Evolutionary conservation across 768 basidiomycete species (phyloP), one percentile per base, ranked within the genome.

Genomic region (Baorangia bicolor): DNA sequence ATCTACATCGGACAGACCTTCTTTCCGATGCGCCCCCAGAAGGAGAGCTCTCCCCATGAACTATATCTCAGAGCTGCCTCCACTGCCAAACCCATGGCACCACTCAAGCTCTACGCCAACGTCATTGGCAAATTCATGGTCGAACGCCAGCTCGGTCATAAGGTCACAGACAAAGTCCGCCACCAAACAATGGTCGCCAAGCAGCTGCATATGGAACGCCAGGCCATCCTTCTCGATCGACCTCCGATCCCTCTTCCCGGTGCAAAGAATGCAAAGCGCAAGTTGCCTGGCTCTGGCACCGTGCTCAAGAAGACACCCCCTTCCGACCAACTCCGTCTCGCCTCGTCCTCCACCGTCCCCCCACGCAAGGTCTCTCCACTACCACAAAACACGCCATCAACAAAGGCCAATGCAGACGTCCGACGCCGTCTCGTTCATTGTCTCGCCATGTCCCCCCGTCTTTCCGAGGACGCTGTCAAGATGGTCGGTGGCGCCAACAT

Each of bases 121-220:
- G 82, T 92, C 41, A 76, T 81, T n/a, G 88, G 88, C 35, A 90
- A 86, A 69, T 82, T 88, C 66, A 77, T 74, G 34, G 83, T 91
- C 49, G 83, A 85, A 47, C 82, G 81, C 46, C 79, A 88, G 62
- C 77, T 89, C 34, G 80, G 74, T 61, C 64, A 70, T 41, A 74
- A 68, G 38, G 69, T 75, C 55, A 75, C 63, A 53, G 76, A 62
- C 69, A 81, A 64, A 68, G 79, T 72, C 69, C 83, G 74, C 74
- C 74, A 58, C 75, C 81, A 49, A 57, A 74, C 60, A 65, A 76
- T 64, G 78, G 72, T 55, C 73, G 78, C 72, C 64, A 78, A 74
- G 78, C 74, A 74, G 59, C 78, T 70, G 75, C 81, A 69, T 62
- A 77, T 63, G 64, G 86, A 71, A 71, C 85, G 68, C 55, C 78